Percentiles rank a stretch among this genome's conserved stretches.
These are phyloP conservation scores for Vaccinium macrocarpon DNA, from an alignment of 148 eudicot species.

Conservation along the genomic window DNA sequence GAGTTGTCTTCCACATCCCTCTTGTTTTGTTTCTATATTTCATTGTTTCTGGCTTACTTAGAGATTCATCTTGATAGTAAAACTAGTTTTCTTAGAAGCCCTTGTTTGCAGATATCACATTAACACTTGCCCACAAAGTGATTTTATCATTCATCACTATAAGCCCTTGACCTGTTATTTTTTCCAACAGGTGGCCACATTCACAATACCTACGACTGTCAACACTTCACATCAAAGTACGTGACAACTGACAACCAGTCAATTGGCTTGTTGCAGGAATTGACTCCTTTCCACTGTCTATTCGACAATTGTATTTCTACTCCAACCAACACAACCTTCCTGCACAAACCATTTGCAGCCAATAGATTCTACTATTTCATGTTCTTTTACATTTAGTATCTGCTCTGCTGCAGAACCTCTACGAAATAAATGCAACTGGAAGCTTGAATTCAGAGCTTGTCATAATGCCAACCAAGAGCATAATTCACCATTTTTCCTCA, in stretches of 20 bases:
- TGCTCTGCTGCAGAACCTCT: background rate
- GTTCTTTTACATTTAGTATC: background rate
- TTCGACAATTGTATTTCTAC: background rate
- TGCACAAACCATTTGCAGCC: background rate
- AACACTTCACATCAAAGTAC: background rate
- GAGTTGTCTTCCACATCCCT: background rate
- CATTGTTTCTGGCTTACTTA: background rate
- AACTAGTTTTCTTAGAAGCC: background rate
- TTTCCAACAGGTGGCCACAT: background rate
- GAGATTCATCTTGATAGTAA: background rate
- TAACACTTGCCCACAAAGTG: background rate
- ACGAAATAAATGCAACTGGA: background rate
- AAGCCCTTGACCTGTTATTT: background rate
- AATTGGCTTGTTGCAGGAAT: background rate
- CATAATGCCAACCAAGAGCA: background rate
- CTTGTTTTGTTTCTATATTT: background rate
- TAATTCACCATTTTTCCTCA: background rate
- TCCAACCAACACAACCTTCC: background rate
- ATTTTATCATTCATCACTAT: background rate
- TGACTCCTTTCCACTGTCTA: background rate
- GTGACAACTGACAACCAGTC: slow-evolving; percentile 4
- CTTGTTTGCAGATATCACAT: background rate
- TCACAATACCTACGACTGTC: background rate
- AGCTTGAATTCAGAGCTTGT: background rate
- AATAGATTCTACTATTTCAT: background rate